Base-by-base conservation (phyloP, 257 asterid genomes). In the Solanum virginianum region DNA sequence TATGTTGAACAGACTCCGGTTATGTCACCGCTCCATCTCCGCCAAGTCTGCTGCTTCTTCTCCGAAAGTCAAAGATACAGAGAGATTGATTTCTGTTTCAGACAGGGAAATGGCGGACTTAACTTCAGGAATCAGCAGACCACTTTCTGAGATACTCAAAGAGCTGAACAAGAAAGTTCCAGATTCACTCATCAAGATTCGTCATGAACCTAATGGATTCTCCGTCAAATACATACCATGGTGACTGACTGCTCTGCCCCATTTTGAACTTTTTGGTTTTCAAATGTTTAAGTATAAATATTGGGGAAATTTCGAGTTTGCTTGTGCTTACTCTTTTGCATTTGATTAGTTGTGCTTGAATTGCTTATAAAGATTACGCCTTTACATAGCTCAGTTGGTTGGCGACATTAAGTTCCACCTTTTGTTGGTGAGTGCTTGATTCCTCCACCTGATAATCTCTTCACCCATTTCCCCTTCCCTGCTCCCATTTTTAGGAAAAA, bases 91-190 rank as follows among this genome's bases (percentile, higher is more conserved):
- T 36, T 56, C 15, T 36, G 77, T 43, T 24, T 82, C 29, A 7
- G 88, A 81, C 11, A 88, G 54, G 4, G 89, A 86, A 39, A 72
- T 36, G 6, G 36, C 80, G 56, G 91, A 86, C 56, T 89, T 91
- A 22, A 82, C 89, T 24, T 89, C 96, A 26, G 96, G 97, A 29
- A 92, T 93, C 60, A 88, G 95, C 89, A 87, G 94, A 9, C 91
- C 98, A 43, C 92, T 95, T 49, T 93, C 94, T 14, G 90, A 91
- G 11, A 89, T 93, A 55, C 93, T 94, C 80, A 94, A 90, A 80
- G 96, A 94, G 79, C 87, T 94, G 82, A 93, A 90, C 93, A 95
- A 95, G 89, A 94, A 93, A 83, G 95, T 95, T 7, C 99, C 98
- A 0, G 98, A 95, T 8, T 85, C 95, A 62, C 94, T 93, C 80